These are phyloP conservation scores for Serendipita sp. DNA, from an alignment of 768 basidiomycete genomes.

Conservation along the genomic window DNA sequence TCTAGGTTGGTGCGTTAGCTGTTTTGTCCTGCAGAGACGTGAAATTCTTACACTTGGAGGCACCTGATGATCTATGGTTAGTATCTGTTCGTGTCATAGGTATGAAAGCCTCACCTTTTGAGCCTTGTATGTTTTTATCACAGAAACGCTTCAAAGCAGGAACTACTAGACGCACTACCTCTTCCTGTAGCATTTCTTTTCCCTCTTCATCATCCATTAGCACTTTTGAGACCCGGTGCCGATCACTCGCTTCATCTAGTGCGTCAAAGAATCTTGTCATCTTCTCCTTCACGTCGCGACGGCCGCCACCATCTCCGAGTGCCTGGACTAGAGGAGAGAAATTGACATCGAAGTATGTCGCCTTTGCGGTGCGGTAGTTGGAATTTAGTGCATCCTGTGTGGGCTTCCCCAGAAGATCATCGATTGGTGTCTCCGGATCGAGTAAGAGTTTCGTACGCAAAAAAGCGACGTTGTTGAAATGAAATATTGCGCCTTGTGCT, in stretches of 20 bases:
- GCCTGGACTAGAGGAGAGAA: conserved; percentile 61
- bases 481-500: conserved; percentile 55
- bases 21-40: not conserved
- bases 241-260: conserved; percentile 61
- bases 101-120: conserved; percentile 47
- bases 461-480: conserved; percentile 65
- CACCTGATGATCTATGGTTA: conserved; percentile 27
- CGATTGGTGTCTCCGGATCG: conserved; percentile 32
- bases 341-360: conserved; percentile 70
- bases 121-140: conserved; percentile 60
- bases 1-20: conserved; percentile 26
- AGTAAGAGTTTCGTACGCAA: conserved; percentile 42
- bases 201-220: conserved; percentile 53
- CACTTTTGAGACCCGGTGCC: conserved; percentile 51
- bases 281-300: conserved; percentile 51
- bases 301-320: conserved; percentile 32
- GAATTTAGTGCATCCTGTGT: conserved; percentile 47
- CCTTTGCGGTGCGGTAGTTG: conserved; percentile 64
- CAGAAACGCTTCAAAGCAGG: conserved; percentile 58
- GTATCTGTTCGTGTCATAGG: conserved; percentile 8
- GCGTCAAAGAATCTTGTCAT: conserved; percentile 68
- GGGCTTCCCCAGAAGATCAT: conserved; percentile 39
- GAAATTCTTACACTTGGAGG: conserved; percentile 43
- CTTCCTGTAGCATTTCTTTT: conserved; percentile 44
- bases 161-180: conserved; percentile 59